Evolutionary conservation across 192 early-diverging fungal genomes (phyloP), one percentile per base, ranked within the genome.

Genomic region (Backusella morwellensis): DNA sequence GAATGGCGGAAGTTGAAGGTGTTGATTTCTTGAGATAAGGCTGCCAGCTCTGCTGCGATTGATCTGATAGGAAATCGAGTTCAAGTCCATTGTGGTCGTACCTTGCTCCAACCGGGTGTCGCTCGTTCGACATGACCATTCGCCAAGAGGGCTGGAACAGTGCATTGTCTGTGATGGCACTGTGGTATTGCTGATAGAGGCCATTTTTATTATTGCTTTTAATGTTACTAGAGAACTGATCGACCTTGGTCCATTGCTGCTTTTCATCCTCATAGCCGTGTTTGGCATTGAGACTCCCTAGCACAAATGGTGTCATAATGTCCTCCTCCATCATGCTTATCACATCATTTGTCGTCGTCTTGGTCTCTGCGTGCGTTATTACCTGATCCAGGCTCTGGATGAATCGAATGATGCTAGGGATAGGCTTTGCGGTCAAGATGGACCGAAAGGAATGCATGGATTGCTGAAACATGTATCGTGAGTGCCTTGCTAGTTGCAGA

Each of bases 391-490:
- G 21, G 14, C n/a, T 29, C 5, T 36, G 35, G 3, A 41, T 35
- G 26, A 74, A 74, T 7, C n/a, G 23, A 29, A 35, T 32, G 3
- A 74, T 74, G 12, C n/a, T 29, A 0, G 56, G 21, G 19, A 56
- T 74, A 38, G 38, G 32, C 9, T 40, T 34, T 11, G 29, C 40
- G 0, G n/a, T 59, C 11, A 74, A 17, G 1, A 74, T 40, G 3
- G 23, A 41, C 1, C 59, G 72, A 29, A 78, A 74, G 6, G 72
- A 32, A 29, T 66, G 72, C 15, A 74, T 41, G 0, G 77, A 72
- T 32, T 72, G 72, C 68, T 78, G 77, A 66, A 78, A 78, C 77
- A 78, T 72, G 9, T 38, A 67, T n/a, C 72, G 66, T 5, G 77
- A 38, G 68, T 78, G 77, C 15, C 50, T 38, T 12, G 77, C 72